These are phyloP conservation scores for Naganishia albida DNA, from an alignment of 1,284 basidiomycete species.

Conservation along the genomic window DNA sequence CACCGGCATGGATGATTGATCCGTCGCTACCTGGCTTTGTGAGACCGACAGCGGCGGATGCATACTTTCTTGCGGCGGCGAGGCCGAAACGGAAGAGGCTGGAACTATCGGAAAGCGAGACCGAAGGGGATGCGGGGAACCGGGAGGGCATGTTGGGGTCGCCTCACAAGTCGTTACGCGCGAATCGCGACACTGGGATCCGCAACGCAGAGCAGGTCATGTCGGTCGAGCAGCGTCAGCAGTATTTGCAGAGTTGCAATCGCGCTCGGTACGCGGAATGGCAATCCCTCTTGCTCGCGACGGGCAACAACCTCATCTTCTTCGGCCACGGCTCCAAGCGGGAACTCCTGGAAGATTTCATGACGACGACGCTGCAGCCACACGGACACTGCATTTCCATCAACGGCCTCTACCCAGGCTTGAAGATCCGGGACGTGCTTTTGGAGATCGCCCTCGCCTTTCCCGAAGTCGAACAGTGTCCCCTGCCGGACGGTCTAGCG, in stretches of 20 bases:
- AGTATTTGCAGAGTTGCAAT: slow-evolving; percentile 44
- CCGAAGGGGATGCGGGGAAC: neutral
- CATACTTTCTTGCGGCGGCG: slow-evolving; percentile 69
- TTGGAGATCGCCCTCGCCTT: slow-evolving; percentile 61
- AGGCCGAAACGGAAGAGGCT: slow-evolving; percentile 57
- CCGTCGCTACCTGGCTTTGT: slow-evolving; percentile 47
- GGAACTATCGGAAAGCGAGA: slow-evolving; percentile 27
- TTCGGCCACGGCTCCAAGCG: slow-evolving; percentile 88
- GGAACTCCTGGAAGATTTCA: slow-evolving; percentile 70
- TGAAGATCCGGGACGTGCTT: slow-evolving; percentile 70
- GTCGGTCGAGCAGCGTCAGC: slow-evolving; percentile 45
- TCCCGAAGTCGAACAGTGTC: slow-evolving; percentile 36
- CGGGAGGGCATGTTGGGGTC: neutral
- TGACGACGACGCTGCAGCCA: slow-evolving; percentile 59
- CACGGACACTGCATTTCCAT: slow-evolving; percentile 72
- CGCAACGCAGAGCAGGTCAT: slow-evolving; percentile 36
- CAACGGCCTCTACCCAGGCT: slow-evolving; percentile 74
- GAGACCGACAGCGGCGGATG: slow-evolving; percentile 64
- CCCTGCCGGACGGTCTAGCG: slow-evolving; percentile 29
- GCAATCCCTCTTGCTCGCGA: slow-evolving; percentile 66
- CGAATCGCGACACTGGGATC: slow-evolving; percentile 35
- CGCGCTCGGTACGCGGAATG: slow-evolving; percentile 64
- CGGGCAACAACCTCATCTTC: slow-evolving; percentile 79
- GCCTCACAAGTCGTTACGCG: slow-evolving; percentile 20
- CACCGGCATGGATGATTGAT: slow-evolving; percentile 31